A percentile compares a stretch with the other conserved stretches of the same genome.
These are phyloP conservation scores for Epichloe hybrida DNA, from an alignment of 2,329 filamentous ascomycete genomes.

Conservation along the genomic window DNA sequence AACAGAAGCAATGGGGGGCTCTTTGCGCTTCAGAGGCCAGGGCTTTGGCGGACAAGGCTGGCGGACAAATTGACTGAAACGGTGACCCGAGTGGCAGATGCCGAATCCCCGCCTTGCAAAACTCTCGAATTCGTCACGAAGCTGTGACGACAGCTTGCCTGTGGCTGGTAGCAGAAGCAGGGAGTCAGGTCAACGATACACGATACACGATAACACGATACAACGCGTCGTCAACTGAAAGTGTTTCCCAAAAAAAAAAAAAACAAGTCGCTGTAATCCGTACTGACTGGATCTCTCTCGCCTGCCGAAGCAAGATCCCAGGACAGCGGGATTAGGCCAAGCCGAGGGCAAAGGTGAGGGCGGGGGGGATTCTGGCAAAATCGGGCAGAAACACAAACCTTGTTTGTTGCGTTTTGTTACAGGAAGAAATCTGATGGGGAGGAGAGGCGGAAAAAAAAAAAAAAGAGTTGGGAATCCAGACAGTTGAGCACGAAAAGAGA, in stretches of 20 bases:
- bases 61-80: no score
- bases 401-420: no score
- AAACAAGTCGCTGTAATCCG: background rate
- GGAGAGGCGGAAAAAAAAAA: no score
- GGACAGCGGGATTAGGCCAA: background rate
- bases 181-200: background rate
- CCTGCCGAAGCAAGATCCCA: background rate
- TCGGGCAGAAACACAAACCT: background rate
- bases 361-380: background rate
- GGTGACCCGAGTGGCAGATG: background rate
- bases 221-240: background rate
- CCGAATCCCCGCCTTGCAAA: no score
- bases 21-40: no score
- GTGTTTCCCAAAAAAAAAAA: background rate
- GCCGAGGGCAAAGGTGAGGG: background rate
- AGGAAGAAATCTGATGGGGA: no score
- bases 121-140: no score
- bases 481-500: no score
- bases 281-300: background rate
- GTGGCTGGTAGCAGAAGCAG: background rate
- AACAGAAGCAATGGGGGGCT: no score
- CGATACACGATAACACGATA: background rate
- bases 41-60: no score
- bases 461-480: no score
- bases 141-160: no score